Evolutionary conservation across 345 rosid genomes (phyloP), one percentile per base, ranked within the genome.

Genomic region (Ceriops decandra): DNA sequence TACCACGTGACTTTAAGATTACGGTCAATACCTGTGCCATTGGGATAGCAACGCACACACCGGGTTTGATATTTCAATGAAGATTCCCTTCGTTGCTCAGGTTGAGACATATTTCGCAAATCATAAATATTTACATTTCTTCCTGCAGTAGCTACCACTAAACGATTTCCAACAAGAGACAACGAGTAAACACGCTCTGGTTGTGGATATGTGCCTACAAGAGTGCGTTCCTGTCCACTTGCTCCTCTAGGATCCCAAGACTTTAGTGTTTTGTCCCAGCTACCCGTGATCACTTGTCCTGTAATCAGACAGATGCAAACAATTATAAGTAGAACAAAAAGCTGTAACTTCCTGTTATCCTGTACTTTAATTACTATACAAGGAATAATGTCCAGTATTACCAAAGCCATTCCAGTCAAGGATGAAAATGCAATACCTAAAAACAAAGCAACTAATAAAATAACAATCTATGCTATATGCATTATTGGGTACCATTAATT

Each of bases 231-330:
- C 68, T 83, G 86, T 31, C 97, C 98, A 82, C 93, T 91, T 64
- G 96, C 89, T 63, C 95, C 97, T 81, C 98, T 85, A 49, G 97
- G 98, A 80, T 93, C 98, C 97, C 98, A 93, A 66, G 93, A 91
- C 77, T 91, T 93, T 57, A 93, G 60, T 20, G 95, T 91, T 79
- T 83, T 93, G 74, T 93, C 98, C 98, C 97, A 93, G 77, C 96
- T 86, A 70, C 98, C 98, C 17, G 89, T 89, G 68, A 93, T 88
- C 58, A 93, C 96, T 88, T 93, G 97, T 62, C 98, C 98, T 93
- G 60, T 46, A 68, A 42, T 52, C 6, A 68, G 46, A 71, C 13
- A 68, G 59, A 74, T 57, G 35, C 19, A 63, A 67, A 56, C 22
- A 21, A 24, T 56, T 27, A 56, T 38, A 38, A 31, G 32, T 1